A percentile compares a stretch with the other conserved stretches of the same genome.
Evolutionary conservation across 805 yeast genomes (phyloP).

Genomic region (Danielozyma ontarioensis): DNA sequence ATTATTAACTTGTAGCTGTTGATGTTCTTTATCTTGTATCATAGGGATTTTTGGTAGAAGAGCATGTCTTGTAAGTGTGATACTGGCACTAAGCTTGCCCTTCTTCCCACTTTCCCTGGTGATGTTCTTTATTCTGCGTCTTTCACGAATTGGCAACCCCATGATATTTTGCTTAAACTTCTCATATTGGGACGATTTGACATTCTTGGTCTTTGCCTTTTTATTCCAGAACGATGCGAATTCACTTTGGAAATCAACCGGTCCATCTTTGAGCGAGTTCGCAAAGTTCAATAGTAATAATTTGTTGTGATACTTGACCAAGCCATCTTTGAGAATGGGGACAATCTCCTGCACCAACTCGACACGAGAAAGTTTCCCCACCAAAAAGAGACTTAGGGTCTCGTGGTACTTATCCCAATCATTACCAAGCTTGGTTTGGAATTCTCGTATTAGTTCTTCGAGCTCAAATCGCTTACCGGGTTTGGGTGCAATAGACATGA

Average conservation of each 20-base stretch:
- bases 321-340: conserved; percentile 44
- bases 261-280: conserved; percentile 74
- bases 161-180: conserved; percentile 79
- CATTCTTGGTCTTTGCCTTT: conserved; percentile 41
- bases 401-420: conserved; percentile 87
- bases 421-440: conserved; percentile 67
- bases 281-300: conserved; percentile 76
- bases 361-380: conserved; percentile 71
- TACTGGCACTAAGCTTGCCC: conserved; percentile 64
- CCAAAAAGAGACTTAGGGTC: conserved; percentile 65
- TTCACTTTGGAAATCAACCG: conserved; percentile 47
- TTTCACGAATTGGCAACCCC: conserved; percentile 78
- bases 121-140: conserved; percentile 78
- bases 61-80: conserved; percentile 66
- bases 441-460: conserved; percentile 56
- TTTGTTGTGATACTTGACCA: conserved; percentile 73
- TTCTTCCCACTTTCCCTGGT: conserved; percentile 79
- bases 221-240: conserved; percentile 44
- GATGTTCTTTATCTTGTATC: conserved; percentile 46
- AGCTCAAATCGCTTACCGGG: conserved; percentile 27
- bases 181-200: conserved; percentile 69
- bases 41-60: conserved; percentile 82
- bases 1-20: conserved; percentile 41
- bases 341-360: conserved; percentile 63
- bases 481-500: conserved; percentile 1